Percentiles rank a stretch among this genome's conserved stretches.
These are phyloP conservation scores for Rhizopogon vulgaris DNA, from an alignment of 768 basidiomycete species.

Conservation along the genomic window DNA sequence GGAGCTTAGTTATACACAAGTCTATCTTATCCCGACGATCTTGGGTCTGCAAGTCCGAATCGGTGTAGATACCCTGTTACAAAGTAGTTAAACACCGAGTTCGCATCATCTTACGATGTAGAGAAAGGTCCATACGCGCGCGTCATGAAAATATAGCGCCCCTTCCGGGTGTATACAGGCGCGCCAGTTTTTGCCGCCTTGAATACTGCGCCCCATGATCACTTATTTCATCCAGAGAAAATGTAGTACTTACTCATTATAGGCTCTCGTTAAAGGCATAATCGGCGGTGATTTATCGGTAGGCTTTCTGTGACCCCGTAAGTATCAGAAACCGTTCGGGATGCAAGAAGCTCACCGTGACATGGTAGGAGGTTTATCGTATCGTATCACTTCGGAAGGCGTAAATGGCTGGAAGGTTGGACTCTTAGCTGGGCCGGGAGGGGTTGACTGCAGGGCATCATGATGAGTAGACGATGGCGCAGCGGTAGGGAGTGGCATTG, in stretches of 20 bases:
- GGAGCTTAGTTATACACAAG: neutral
- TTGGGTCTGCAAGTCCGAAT: slow-evolving; percentile 31
- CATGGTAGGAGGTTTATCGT: neutral
- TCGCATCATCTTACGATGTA: neutral
- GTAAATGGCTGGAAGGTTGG: neutral
- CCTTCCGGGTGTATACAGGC: slow-evolving; percentile 48
- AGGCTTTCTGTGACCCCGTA: neutral
- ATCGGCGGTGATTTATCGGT: neutral
- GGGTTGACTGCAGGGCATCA: neutral
- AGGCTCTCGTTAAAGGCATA: neutral
- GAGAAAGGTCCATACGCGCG: slow-evolving; percentile 26
- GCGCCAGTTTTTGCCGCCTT: slow-evolving; percentile 25
- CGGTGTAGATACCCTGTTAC: slow-evolving; percentile 39
- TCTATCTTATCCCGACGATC: neutral
- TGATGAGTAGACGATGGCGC: neutral
- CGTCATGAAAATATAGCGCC: slow-evolving; percentile 44
- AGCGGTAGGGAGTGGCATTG: neutral
- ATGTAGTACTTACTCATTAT: too few species aligned
- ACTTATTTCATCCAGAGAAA: neutral
- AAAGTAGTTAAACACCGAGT: neutral
- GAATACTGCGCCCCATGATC: neutral
- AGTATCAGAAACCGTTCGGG: neutral
- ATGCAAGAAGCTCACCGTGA: neutral
- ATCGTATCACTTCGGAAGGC: neutral
- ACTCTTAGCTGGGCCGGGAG: neutral